Base-by-base conservation (phyloP, 1,284 basidiomycete genomes). In the Malassezia arunalokei region DNA sequence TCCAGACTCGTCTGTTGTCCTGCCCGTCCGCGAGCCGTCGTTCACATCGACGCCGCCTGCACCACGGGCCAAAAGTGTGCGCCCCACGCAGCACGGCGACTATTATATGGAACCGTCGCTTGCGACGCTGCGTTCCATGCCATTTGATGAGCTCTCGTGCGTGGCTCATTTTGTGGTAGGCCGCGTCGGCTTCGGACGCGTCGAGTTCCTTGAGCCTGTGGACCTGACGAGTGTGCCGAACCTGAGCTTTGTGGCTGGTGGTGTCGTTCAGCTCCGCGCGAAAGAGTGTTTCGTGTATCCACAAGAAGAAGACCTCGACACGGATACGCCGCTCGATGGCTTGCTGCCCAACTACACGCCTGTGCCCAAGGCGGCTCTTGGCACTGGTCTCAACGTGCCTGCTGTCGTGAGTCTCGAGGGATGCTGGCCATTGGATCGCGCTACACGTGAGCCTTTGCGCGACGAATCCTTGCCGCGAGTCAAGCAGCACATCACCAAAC, bases 201-300 rank as follows among this genome's bases (percentile, higher is more conserved):
- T 98, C 63, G 80, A 82, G 40, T 98, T 95, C 79, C 77, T 89
- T 41, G 83, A 89, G 55, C 66, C 66, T 6, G 92, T 98, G 51
- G 90, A 98, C 72, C 80, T 98, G 51, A 95, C 90, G 15, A 83
- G 83, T 20, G 77, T 95, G 45, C 77, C 82, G 15, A 85, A 84
- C 64, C 80, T 98, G 40, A 80, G 82, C 24, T 83, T 38, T 49
- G 79, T 98, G 30, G 78, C 89, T 5, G 94, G 91, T n/a, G 82
- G 83, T 51, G 79, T 90, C 56, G 82, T 98, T 37, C 80, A 84
- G 47, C 90, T 99, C 70, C 85, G 89, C 54, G 83, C 88, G 71
- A 86, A 87, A 76, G 87, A 94, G 73, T 86, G 87, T 65, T 83
- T 82, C 51, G 89, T 98, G 44, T 98, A 98, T 74, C 89, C 90